These are phyloP conservation scores for Taphrina populina DNA, from an alignment of 1,139 yeast genomes.

Conservation along the genomic window DNA sequence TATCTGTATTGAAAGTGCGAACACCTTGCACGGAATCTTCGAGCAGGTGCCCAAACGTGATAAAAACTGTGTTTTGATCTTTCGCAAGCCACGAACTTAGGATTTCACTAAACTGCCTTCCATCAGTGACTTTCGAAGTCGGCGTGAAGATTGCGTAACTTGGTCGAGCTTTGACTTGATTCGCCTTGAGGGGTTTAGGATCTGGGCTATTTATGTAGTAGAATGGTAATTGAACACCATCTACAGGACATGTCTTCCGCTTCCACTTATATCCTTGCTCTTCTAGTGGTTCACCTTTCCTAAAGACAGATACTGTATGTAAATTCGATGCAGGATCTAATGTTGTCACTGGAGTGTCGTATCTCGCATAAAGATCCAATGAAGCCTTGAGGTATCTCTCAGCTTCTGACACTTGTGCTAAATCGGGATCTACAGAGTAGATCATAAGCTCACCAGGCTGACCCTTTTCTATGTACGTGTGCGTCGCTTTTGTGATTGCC, in stretches of 20 bases:
- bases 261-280: conserved; percentile 3
- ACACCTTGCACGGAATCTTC: not conserved
- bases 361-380: not conserved
- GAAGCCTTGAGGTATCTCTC: not conserved
- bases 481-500: not conserved
- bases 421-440: not conserved
- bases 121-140: not conserved
- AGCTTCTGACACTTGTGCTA: not conserved
- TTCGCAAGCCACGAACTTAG: not conserved
- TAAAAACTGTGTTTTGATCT: not conserved
- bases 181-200: conserved; percentile 12
- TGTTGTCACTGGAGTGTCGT: not conserved
- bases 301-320: not conserved
- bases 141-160: not conserved
- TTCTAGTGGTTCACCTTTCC: not conserved
- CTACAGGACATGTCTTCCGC: not conserved
- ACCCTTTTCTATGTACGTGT: not conserved
- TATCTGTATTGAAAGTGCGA: conserved; percentile 8
- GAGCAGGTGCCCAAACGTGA: conserved; percentile 6
- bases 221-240: conserved; percentile 7
- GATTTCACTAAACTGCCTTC: not conserved
- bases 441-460: not conserved
- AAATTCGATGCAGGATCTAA: not conserved
- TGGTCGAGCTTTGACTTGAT: conserved; percentile 9
- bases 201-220: not conserved